Evolutionary conservation across 352 stramenopile species (phyloP).

Genomic region (Phytophthora sp.): DNA sequence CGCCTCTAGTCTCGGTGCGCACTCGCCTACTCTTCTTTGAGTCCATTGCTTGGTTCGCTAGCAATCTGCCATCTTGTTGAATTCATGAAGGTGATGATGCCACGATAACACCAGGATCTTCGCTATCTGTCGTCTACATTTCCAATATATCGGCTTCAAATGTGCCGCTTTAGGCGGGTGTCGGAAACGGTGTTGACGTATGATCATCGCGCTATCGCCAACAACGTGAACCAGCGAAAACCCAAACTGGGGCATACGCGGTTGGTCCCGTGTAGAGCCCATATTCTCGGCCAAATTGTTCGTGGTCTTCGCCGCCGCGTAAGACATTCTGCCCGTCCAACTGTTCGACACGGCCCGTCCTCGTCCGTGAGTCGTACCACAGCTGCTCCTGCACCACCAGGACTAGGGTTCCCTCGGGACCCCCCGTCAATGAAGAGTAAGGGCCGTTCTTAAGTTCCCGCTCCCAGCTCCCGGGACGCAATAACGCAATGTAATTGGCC

Average conservation of each 20-base stretch:
- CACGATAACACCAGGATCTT: background rate
- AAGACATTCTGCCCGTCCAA: background rate
- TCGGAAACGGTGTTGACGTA: background rate
- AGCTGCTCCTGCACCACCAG: background rate
- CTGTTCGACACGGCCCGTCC: background rate
- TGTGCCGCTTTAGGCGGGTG: no score
- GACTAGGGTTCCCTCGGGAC: no score
- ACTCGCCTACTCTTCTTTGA: no score
- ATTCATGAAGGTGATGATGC: no score
- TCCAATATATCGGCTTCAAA: background rate
- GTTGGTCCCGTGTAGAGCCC: background rate
- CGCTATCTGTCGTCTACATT: background rate
- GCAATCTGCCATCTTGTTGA: no score
- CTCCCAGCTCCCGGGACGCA: no score
- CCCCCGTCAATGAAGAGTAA: no score
- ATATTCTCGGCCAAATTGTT: background rate
- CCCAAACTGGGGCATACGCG: background rate
- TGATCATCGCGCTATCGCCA: background rate
- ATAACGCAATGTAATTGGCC: no score
- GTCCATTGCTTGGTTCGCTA: no score
- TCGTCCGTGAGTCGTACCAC: background rate
- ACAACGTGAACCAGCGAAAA: background rate
- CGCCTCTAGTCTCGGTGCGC: no score
- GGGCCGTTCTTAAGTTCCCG: no score
- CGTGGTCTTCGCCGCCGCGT: background rate